Conservation (phyloP, 768 basidiomycete genomes). For the Boletales sp. region DNA sequence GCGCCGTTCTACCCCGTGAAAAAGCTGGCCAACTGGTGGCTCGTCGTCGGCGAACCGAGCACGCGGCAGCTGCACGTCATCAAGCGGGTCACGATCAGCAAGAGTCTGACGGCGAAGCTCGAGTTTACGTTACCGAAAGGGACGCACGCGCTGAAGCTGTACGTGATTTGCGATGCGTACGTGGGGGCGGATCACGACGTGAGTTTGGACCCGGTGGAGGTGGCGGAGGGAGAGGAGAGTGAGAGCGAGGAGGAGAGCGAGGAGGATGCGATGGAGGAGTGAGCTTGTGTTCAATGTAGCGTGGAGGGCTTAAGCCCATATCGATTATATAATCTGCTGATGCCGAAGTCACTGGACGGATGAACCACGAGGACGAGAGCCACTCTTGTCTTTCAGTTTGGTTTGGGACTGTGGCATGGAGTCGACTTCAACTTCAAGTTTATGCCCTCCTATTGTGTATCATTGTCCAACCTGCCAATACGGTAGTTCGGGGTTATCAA, state of each 20-base stretch:
- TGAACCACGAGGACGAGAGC: too few relatives aligned
- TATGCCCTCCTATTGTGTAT: too few relatives aligned
- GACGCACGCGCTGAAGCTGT: conserved; percentile 75
- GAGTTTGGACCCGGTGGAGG: conserved; percentile 74
- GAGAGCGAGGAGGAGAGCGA: conserved; percentile 64
- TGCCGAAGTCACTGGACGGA: too few relatives aligned
- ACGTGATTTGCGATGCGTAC: conserved; percentile 91
- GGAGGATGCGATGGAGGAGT: conserved; percentile 58
- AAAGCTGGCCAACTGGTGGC: conserved; percentile 97
- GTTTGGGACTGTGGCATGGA: too few relatives aligned
- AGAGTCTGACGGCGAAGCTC: conserved; percentile 75
- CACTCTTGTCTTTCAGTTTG: too few relatives aligned
- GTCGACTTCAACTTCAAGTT: too few relatives aligned
- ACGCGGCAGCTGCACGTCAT: conserved; percentile 79
- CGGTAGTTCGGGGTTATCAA: too few relatives aligned
- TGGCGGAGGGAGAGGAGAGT: conserved; percentile 88
- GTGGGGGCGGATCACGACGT: conserved; percentile 92
- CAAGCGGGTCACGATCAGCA: conserved; percentile 80
- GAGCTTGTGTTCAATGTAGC: neutral
- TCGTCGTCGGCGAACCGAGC: conserved; percentile 83
- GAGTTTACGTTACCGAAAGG: conserved; percentile 90
- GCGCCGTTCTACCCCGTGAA: conserved; percentile 90
- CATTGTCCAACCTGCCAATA: too few relatives aligned
- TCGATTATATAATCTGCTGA: too few relatives aligned
- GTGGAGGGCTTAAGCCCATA: too few relatives aligned